A percentile compares a stretch with the other conserved stretches of the same genome.
Conservation (phyloP, 768 basidiomycete genomes). For the Amanita brunnescens region DNA sequence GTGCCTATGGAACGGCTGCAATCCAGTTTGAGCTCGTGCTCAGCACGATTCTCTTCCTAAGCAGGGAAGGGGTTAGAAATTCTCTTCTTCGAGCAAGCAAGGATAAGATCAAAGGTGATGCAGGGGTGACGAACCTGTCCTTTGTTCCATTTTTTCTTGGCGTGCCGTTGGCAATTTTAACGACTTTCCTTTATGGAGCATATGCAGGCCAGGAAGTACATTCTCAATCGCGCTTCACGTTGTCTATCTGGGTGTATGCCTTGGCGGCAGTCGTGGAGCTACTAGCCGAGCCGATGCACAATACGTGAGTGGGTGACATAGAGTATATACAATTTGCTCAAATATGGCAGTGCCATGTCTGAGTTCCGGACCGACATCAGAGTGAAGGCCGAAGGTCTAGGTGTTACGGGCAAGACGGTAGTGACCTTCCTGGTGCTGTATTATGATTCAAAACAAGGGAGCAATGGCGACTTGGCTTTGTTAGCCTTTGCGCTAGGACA, state of each 20-base stretch:
- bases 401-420: slow-evolving; percentile 65
- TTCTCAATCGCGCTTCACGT: slow-evolving; percentile 54
- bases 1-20: slow-evolving; percentile 81
- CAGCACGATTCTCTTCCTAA: slow-evolving; percentile 85
- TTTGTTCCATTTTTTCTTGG: slow-evolving; percentile 65
- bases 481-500: slow-evolving; percentile 87
- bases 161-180: slow-evolving; percentile 48
- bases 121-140: slow-evolving; percentile 33
- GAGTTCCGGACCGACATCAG: slow-evolving; percentile 61
- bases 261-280: slow-evolving; percentile 72
- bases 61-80: slow-evolving; percentile 88
- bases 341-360: slow-evolving; percentile 46
- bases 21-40: slow-evolving; percentile 92
- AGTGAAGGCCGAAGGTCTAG: slow-evolving; percentile 80
- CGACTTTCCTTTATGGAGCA: slow-evolving; percentile 44
- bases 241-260: slow-evolving; percentile 63
- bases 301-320: slow-evolving; percentile 36
- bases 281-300: slow-evolving; percentile 75
- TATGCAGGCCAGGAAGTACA: slow-evolving; percentile 45
- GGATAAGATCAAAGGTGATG: slow-evolving; percentile 14
- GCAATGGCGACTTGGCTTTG: slow-evolving; percentile 44
- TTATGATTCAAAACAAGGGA: slow-evolving; percentile 28
- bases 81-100: slow-evolving; percentile 58
- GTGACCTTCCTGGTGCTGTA: slow-evolving; percentile 62
- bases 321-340: neutral